These are phyloP conservation scores for Litsea cubeba DNA, from an alignment of 164 flowering plant genomes.

Conservation along the genomic window DNA sequence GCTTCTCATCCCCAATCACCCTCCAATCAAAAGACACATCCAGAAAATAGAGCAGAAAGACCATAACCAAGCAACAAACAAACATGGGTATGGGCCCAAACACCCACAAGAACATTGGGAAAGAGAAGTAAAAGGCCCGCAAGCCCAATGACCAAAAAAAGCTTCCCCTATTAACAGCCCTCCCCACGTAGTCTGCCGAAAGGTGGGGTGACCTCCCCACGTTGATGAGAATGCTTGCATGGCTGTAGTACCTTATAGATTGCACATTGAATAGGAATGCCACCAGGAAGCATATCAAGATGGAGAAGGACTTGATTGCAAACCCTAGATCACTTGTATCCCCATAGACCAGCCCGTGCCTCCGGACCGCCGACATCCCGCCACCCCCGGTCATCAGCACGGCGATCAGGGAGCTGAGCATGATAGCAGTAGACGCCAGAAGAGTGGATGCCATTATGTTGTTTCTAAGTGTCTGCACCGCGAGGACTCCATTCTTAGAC, in stretches of 20 bases:
- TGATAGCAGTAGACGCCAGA: slow-evolving; percentile 23
- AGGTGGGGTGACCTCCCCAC: slow-evolving; percentile 31
- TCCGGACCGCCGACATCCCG: slow-evolving; percentile 10
- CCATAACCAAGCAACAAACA: slow-evolving; percentile 45
- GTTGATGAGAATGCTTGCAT: slow-evolving; percentile 12
- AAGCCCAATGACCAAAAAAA: slow-evolving; percentile 81
- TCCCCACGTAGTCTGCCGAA: slow-evolving; percentile 49
- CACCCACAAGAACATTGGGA: slow-evolving; percentile 25
- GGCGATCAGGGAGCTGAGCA: slow-evolving; percentile 58
- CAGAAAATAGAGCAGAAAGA: slow-evolving; percentile 58
- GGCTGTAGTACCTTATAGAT: slow-evolving; percentile 16
- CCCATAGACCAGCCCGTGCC: slow-evolving; percentile 41
- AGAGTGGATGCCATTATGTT: slow-evolving; percentile 30
- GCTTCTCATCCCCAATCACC: slow-evolving; percentile 3
- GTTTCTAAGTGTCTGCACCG: slow-evolving; percentile 19
- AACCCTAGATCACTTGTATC: slow-evolving; percentile 32
- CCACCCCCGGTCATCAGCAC: slow-evolving; percentile 49
- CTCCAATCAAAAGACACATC: slow-evolving; percentile 49
- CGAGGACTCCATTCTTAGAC: slow-evolving; percentile 39
- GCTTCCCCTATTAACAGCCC: slow-evolving; percentile 62
- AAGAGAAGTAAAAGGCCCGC: slow-evolving; percentile 57
- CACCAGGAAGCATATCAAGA: slow-evolving; percentile 42
- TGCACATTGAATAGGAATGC: slow-evolving; percentile 17
- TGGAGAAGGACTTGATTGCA: slow-evolving; percentile 56
- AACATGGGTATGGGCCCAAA: slow-evolving; percentile 44